phyloP scores from a whole-genome alignment of 1,139 yeast genomes.

The Hansenula lynferdii region DNA sequence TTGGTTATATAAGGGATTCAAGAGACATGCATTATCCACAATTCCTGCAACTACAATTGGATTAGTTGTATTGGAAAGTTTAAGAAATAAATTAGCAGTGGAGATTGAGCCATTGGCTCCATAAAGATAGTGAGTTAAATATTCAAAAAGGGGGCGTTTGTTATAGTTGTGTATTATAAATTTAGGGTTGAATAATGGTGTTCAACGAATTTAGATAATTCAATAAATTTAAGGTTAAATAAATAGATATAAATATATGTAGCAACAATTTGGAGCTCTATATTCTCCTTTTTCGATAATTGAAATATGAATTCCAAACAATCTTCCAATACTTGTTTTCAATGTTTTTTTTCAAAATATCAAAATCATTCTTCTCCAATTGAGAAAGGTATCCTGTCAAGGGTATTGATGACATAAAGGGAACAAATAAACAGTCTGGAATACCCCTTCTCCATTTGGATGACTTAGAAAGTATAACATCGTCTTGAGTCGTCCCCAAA shows the following conservation, averaged over 20 bases:
- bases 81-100: slow-evolving; percentile 35
- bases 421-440: slow-evolving; percentile 66
- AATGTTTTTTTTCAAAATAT: slow-evolving; percentile 45
- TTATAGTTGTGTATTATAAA: too few species aligned
- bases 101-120: slow-evolving; percentile 2
- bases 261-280: slow-evolving; percentile 12
- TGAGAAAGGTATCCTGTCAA: slow-evolving; percentile 55
- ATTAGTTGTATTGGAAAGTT: slow-evolving; percentile 74
- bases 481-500: slow-evolving; percentile 25
- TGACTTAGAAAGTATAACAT: slow-evolving; percentile 30
- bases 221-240: not conserved
- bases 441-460: slow-evolving; percentile 40
- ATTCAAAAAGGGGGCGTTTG: too few species aligned
- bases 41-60: slow-evolving; percentile 90
- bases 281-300: slow-evolving; percentile 41
- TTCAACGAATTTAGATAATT: not conserved
- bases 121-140: not conserved
- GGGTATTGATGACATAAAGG: slow-evolving; percentile 66
- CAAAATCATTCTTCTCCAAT: slow-evolving; percentile 62
- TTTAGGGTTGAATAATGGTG: not conserved
- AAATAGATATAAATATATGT: slow-evolving; percentile 3
- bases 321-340: slow-evolving; percentile 64
- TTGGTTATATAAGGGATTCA: slow-evolving; percentile 77
- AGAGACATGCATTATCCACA: slow-evolving; percentile 64
- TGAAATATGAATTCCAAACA: slow-evolving; percentile 60